A percentile compares a stretch with the other conserved stretches of the same genome.
phyloP scores from a whole-genome alignment of 2,329 filamentous ascomycete genomes.

The Mycosphaerelloides madeirae region DNA sequence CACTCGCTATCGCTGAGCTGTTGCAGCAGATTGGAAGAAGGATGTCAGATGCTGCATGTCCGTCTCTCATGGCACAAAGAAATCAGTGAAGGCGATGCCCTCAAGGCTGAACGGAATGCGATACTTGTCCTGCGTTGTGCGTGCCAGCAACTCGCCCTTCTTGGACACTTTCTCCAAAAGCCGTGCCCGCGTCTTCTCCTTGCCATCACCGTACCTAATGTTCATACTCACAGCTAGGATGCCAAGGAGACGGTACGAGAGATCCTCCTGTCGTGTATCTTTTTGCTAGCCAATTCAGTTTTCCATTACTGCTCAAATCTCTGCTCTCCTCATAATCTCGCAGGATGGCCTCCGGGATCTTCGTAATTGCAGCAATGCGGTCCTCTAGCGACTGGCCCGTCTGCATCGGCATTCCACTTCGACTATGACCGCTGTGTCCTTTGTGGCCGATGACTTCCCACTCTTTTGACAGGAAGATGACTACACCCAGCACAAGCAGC shows the following conservation, averaged over 20 bases:
- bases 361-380: conserved; percentile 4
- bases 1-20: too few species aligned
- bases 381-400: background rate
- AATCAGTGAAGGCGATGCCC: too few species aligned
- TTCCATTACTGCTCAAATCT: conserved; percentile 6
- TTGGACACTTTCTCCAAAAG: conserved; percentile 6
- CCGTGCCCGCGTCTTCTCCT: conserved; percentile 3
- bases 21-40: too few species aligned
- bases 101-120: too few species aligned
- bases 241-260: conserved; percentile 15
- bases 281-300: conserved; percentile 7
- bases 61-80: too few species aligned
- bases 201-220: conserved; percentile 15
- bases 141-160: too few species aligned
- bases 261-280: conserved; percentile 15
- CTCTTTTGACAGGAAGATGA: conserved; percentile 4
- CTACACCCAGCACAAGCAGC: background rate
- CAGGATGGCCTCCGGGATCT: conserved; percentile 9
- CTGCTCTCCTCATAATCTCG: conserved; percentile 5
- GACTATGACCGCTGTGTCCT: background rate
- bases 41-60: too few species aligned
- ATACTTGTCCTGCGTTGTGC: too few species aligned
- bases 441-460: conserved; percentile 15
- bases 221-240: conserved; percentile 12
- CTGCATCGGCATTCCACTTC: background rate